These are phyloP conservation scores for Rhodotorula sp. DNA, from an alignment of 1,284 basidiomycete genomes.

Conservation along the genomic window DNA sequence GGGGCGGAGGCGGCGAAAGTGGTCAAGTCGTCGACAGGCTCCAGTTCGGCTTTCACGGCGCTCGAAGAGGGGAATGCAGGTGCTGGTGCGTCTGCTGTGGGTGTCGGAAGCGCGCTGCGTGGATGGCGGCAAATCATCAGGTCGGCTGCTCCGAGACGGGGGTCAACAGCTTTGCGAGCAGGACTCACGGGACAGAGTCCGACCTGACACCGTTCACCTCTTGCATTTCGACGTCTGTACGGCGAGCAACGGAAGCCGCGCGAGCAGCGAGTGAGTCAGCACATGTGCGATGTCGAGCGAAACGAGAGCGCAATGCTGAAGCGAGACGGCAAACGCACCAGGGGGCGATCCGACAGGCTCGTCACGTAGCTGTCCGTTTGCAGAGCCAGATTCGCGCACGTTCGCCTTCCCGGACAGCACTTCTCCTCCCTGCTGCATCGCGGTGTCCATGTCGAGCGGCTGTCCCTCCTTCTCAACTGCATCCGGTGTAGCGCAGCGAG, in stretches of 20 bases:
- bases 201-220: no score
- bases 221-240: no score
- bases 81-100: background rate
- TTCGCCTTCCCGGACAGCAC: background rate
- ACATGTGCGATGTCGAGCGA: background rate
- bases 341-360: background rate
- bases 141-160: background rate
- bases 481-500: background rate
- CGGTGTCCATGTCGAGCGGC: background rate
- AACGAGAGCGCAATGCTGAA: background rate
- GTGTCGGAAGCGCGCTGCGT: background rate
- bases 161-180: background rate
- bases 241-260: background rate
- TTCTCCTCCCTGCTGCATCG: background rate
- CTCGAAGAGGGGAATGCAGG: background rate
- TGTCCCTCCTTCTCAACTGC: background rate
- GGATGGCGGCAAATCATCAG: background rate
- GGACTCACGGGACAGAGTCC: background rate
- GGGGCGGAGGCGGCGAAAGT: background rate
- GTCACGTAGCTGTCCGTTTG: background rate
- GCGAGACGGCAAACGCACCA: background rate
- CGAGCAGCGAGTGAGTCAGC: background rate
- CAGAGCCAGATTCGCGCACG: background rate
- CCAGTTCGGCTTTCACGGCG: background rate
- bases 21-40: slow-evolving; percentile 3